Percentiles rank a stretch among this genome's conserved stretches.
These are phyloP conservation scores for Agrocybe pediades DNA, from an alignment of 768 basidiomycete species.

Conservation along the genomic window DNA sequence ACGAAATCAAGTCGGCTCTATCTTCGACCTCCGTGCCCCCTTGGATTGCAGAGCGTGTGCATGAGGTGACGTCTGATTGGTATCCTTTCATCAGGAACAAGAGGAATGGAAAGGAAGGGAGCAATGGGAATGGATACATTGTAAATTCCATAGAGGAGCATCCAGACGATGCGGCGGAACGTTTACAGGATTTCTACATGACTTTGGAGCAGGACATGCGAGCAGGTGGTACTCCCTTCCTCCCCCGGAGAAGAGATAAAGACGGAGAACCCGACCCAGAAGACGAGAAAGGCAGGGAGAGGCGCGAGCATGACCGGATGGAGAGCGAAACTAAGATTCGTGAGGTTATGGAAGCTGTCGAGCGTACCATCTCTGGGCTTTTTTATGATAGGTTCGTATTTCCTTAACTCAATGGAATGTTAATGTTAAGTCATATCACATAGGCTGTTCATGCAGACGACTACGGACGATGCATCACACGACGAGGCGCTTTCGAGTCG, in stretches of 20 bases:
- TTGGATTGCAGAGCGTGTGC: constrained; percentile 66
- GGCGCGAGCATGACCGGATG: constrained; percentile 32
- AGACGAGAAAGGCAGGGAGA: constrained; percentile 33
- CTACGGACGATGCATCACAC: constrained; percentile 75
- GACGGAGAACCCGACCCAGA: constrained; percentile 23
- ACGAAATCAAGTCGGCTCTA: constrained; percentile 55
- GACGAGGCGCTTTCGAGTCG: constrained; percentile 89
- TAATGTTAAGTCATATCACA: neutral
- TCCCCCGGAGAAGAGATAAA: constrained; percentile 28
- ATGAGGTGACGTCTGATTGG: constrained; percentile 53
- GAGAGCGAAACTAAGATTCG: constrained; percentile 50
- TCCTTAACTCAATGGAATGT: neutral
- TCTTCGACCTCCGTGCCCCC: constrained; percentile 36
- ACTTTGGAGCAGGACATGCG: constrained; percentile 65
- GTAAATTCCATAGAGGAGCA: constrained; percentile 47
- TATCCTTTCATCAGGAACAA: constrained; percentile 51
- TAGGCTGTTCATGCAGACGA: constrained; percentile 76
- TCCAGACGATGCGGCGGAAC: constrained; percentile 52
- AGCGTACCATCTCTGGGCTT: constrained; percentile 65
- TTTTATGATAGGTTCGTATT: constrained; percentile 79
- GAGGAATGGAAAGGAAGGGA: constrained; percentile 13
- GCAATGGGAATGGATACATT: constrained; percentile 32
- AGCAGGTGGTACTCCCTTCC: constrained; percentile 37
- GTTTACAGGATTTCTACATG: constrained; percentile 73
- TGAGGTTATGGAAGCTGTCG: constrained; percentile 71